Percentiles rank a stretch among this genome's conserved stretches.
phyloP scores from a whole-genome alignment of 1,284 basidiomycete genomes.

The Apiotrichum domesticum region DNA sequence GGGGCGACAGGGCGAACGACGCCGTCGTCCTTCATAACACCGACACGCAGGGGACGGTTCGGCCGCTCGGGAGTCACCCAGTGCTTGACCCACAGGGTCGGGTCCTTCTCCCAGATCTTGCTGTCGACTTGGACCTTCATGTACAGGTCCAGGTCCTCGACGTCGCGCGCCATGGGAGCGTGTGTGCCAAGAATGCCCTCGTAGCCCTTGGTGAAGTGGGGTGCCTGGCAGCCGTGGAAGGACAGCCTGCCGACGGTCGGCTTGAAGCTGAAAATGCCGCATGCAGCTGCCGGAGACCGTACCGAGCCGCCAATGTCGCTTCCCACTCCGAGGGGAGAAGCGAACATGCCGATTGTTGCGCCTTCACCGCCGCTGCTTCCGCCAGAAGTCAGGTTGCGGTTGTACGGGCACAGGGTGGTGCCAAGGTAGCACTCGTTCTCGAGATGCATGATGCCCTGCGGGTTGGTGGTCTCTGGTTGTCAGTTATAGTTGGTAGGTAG shows the following conservation, averaged over 20 bases:
- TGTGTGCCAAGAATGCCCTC: slow-evolving; percentile 34
- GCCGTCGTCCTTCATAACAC: slow-evolving; percentile 46
- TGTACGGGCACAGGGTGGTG: slow-evolving; percentile 44
- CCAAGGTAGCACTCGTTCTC: slow-evolving; percentile 33
- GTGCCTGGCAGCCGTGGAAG: slow-evolving; percentile 28
- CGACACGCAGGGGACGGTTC: slow-evolving; percentile 30
- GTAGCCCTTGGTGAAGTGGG: slow-evolving; percentile 18
- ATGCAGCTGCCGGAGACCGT: slow-evolving; percentile 31
- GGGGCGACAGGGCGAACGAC: slow-evolving; percentile 43
- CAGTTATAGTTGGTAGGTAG: not conserved
- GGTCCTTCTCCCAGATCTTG: slow-evolving; percentile 26
- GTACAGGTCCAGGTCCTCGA: slow-evolving; percentile 40
- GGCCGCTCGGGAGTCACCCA: not conserved
- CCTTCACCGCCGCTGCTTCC: slow-evolving; percentile 48
- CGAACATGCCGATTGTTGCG: slow-evolving; percentile 42
- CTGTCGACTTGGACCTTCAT: slow-evolving; percentile 29
- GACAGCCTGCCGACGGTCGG: slow-evolving; percentile 37
- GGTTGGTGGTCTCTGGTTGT: slow-evolving; percentile 17
- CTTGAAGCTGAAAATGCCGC: slow-evolving; percentile 42
- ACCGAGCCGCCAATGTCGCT: slow-evolving; percentile 47
- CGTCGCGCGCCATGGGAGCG: slow-evolving; percentile 38
- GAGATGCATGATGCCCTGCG: slow-evolving; percentile 30
- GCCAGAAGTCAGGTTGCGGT: slow-evolving; percentile 39
- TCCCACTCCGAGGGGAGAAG: slow-evolving; percentile 32
- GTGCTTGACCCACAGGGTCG: slow-evolving; percentile 1